Evolutionary conservation across 352 stramenopile genomes (phyloP).

Genomic region (Phytophthora multivora): DNA sequence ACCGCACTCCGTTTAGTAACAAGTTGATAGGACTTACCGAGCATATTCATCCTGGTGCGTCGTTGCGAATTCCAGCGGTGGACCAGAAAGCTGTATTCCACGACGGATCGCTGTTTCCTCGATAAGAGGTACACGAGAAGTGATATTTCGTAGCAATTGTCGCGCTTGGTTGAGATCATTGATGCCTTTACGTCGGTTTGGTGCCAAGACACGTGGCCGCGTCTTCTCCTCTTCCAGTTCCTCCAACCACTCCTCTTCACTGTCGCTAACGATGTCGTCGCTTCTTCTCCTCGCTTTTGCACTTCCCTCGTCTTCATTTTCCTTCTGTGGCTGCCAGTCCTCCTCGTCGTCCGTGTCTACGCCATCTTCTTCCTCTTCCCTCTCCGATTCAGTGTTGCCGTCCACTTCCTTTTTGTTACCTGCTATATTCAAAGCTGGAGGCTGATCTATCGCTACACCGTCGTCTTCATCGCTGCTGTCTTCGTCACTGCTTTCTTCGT

Average conservation of each 20-base stretch:
- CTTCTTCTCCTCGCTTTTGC: neutral
- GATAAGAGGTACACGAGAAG: slow-evolving; percentile 28
- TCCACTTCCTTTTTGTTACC: slow-evolving; percentile 5
- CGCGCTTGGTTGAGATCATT: slow-evolving; percentile 32
- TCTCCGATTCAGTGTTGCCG: slow-evolving; percentile 2
- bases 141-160: slow-evolving; percentile 36
- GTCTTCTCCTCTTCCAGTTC: slow-evolving; percentile 3
- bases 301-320: slow-evolving; percentile 7
- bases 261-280: slow-evolving; percentile 18
- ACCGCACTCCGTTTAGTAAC: no score
- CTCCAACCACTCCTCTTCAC: slow-evolving; percentile 19
- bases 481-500: no score
- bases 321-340: slow-evolving; percentile 4
- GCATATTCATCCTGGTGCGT: slow-evolving; percentile 52
- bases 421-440: neutral
- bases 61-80: slow-evolving; percentile 53
- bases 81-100: slow-evolving; percentile 38
- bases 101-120: slow-evolving; percentile 41
- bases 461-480: neutral
- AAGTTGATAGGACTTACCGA: slow-evolving; percentile 15
- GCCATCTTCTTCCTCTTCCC: neutral
- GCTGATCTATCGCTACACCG: neutral
- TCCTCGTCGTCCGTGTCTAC: slow-evolving; percentile 23
- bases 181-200: neutral
- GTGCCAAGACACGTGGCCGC: no score